Conservation (phyloP, 345 rosid species). For the Litchi chinensis region DNA sequence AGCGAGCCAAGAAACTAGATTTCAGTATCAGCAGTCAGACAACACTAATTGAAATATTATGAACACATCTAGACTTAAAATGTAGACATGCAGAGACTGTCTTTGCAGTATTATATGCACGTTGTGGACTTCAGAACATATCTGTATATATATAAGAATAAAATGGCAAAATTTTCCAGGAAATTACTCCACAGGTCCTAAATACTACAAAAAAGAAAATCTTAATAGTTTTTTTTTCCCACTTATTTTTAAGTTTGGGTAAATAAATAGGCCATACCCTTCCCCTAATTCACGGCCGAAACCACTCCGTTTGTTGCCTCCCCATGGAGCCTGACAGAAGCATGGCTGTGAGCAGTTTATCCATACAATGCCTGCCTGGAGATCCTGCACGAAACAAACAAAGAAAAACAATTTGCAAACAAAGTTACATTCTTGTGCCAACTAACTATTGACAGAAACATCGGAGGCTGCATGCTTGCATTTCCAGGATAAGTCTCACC, state of each 20-base stretch:
- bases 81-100: neutral
- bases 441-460: neutral
- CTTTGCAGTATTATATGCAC: neutral
- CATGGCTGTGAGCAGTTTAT: conserved; percentile 98
- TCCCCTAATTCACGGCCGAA: conserved; percentile 98
- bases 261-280: conserved; percentile 53
- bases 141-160: neutral
- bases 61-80: neutral
- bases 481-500: conserved; percentile 45
- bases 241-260: neutral
- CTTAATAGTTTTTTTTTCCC: neutral
- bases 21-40: neutral
- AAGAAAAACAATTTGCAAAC: conserved; percentile 1
- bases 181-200: neutral
- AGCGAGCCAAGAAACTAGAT: neutral
- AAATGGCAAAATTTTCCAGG: neutral
- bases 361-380: conserved; percentile 88
- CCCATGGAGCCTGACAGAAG: conserved; percentile 99
- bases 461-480: neutral
- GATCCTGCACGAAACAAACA: conserved; percentile 50
- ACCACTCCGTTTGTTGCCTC: conserved; percentile 94
- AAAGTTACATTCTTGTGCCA: neutral
- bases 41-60: neutral
- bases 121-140: too few relatives aligned
- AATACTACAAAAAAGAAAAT: neutral